Conservation (phyloP, 768 basidiomycete species). For the Suillus cothurnatus region DNA sequence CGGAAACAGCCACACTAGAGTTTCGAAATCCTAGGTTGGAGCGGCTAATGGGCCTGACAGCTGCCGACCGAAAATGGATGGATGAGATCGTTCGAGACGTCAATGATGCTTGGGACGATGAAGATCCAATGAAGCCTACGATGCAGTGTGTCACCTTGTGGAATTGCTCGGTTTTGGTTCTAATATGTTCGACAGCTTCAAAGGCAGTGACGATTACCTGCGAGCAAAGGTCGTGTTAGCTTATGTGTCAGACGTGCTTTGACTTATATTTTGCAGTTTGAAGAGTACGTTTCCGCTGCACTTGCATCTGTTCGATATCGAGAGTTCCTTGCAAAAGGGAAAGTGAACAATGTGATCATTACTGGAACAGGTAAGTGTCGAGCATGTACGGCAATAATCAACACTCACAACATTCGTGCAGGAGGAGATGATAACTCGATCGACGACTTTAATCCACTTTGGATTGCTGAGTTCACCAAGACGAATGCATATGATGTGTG, state of each 20-base stretch:
- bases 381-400: background rate
- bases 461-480: constrained; percentile 86
- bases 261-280: constrained; percentile 50
- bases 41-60: constrained; percentile 74
- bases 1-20: constrained; percentile 84
- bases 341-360: constrained; percentile 64
- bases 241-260: background rate
- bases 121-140: constrained; percentile 55
- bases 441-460: constrained; percentile 85
- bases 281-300: constrained; percentile 91
- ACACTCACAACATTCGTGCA: constrained; percentile 21
- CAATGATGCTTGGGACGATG: constrained; percentile 75
- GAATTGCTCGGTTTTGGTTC: background rate
- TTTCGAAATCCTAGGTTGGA: constrained; percentile 85
- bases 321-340: constrained; percentile 77
- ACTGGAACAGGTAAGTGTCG: constrained; percentile 51
- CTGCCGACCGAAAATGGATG: constrained; percentile 98
- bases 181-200: constrained; percentile 57
- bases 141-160: constrained; percentile 60
- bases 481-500: constrained; percentile 90
- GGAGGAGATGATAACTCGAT: constrained; percentile 58
- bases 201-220: constrained; percentile 95
- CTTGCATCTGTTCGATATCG: constrained; percentile 89
- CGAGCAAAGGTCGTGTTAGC: constrained; percentile 65
- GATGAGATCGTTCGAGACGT: constrained; percentile 91